These are phyloP conservation scores for Jackrogersella minutella DNA, from an alignment of 495 filamentous ascomycete genomes.

Conservation along the genomic window DNA sequence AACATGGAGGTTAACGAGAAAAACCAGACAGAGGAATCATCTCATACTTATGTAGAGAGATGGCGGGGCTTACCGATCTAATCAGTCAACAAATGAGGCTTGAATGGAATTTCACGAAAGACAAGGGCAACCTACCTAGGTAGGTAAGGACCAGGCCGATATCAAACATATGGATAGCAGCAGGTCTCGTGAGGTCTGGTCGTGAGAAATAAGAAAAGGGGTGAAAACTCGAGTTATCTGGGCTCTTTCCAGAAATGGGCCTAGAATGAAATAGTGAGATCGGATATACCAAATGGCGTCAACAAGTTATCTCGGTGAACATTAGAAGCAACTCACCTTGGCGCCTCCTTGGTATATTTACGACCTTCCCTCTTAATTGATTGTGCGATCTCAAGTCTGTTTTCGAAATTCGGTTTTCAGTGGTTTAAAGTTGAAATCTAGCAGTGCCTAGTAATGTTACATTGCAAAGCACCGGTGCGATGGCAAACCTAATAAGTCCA, in stretches of 20 bases:
- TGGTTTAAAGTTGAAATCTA: constrained; percentile 11
- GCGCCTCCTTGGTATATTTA: background rate
- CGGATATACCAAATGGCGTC: background rate
- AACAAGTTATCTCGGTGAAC: background rate
- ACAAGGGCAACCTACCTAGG: too few relatives aligned
- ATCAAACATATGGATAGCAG: too few relatives aligned
- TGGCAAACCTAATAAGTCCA: constrained; percentile 10
- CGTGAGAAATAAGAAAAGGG: background rate
- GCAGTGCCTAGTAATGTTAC: constrained; percentile 27
- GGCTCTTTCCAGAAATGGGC: background rate
- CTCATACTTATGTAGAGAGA: too few relatives aligned
- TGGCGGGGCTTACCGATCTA: too few relatives aligned
- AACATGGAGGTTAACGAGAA: background rate
- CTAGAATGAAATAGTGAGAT: background rate
- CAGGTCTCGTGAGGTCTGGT: too few relatives aligned
- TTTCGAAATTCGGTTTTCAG: constrained; percentile 26
- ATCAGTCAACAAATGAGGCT: too few relatives aligned
- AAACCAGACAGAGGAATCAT: too few relatives aligned
- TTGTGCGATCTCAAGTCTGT: constrained; percentile 27
- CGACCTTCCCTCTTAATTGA: constrained; percentile 34
- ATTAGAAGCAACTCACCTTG: background rate
- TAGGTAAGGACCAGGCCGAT: too few relatives aligned
- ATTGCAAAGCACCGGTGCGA: constrained; percentile 7
- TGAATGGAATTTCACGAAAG: too few relatives aligned
- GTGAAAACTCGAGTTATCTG: too few relatives aligned